Conservation (phyloP, 1,139 yeast species). For the Kodamaea ohmeri region DNA sequence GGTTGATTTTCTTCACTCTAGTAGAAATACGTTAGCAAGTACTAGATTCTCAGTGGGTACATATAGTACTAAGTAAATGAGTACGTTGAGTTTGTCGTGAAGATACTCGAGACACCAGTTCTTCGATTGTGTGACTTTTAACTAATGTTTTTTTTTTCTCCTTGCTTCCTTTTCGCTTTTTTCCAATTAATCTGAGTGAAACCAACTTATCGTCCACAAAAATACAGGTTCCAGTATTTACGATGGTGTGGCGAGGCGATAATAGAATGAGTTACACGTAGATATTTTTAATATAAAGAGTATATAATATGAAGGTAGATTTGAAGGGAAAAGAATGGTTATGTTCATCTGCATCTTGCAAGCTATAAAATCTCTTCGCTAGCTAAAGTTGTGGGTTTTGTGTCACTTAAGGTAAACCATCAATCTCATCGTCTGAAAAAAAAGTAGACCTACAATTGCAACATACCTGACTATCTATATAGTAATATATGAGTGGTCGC, state of each 20-base stretch:
- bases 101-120: too few relatives aligned
- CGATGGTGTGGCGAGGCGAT: not conserved
- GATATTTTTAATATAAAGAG: not conserved
- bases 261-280: not conserved
- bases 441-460: not conserved
- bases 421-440: slow-evolving; percentile 7
- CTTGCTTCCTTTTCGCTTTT: not conserved
- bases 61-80: not conserved
- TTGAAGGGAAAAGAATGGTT: too few relatives aligned
- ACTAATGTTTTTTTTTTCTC: not conserved
- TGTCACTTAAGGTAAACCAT: not conserved
- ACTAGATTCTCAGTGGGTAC: too few relatives aligned
- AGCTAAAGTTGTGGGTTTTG: too few relatives aligned
- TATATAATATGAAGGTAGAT: too few relatives aligned
- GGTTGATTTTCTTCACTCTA: too few relatives aligned
- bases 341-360: too few relatives aligned
- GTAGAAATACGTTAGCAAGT: too few relatives aligned
- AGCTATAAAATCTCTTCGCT: too few relatives aligned
- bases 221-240: too few relatives aligned
- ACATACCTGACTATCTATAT: not conserved
- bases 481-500: not conserved
- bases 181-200: not conserved
- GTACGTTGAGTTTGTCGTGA: too few relatives aligned
- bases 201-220: too few relatives aligned
- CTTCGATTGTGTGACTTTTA: not conserved